A percentile compares a stretch with the other conserved stretches of the same genome.
Conservation (phyloP, 805 yeast genomes). For the Suhomyces pyralidae region DNA sequence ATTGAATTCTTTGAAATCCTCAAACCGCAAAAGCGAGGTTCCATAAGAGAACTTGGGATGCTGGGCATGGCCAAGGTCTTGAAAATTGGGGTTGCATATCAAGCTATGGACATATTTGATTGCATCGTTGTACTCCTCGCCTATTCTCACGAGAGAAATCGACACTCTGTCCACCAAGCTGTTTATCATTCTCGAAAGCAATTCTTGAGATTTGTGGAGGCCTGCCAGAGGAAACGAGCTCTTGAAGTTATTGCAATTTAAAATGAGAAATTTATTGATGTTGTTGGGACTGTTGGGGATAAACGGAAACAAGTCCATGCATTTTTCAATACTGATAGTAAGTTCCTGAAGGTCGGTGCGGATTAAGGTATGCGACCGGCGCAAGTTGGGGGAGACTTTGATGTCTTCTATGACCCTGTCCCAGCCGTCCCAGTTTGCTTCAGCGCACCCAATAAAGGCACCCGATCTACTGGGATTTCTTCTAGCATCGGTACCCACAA, state of each 20-base stretch:
- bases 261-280: conserved; percentile 11
- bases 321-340: conserved; percentile 23
- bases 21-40: conserved; percentile 16
- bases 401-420: conserved; percentile 38
- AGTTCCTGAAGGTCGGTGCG: conserved; percentile 21
- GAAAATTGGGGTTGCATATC: conserved; percentile 11
- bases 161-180: conserved; percentile 17
- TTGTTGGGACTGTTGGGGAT: conserved; percentile 11
- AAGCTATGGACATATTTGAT: conserved; percentile 10
- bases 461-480: conserved; percentile 37
- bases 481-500: conserved; percentile 45
- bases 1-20: conserved; percentile 16
- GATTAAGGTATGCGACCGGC: conserved; percentile 10
- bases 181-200: conserved; percentile 5
- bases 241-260: conserved; percentile 8
- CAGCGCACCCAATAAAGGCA: conserved; percentile 47
- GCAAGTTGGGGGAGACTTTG: conserved; percentile 21
- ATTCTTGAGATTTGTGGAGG: background rate
- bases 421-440: conserved; percentile 50
- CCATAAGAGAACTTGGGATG: conserved; percentile 14
- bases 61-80: background rate
- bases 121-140: conserved; percentile 16
- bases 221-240: conserved; percentile 4
- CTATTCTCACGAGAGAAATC: conserved; percentile 23
- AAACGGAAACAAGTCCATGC: conserved; percentile 25